A percentile compares a stretch with the other conserved stretches of the same genome.
Evolutionary conservation across 1,284 basidiomycete genomes (phyloP).

Genomic region (Irpex rosettiformis): DNA sequence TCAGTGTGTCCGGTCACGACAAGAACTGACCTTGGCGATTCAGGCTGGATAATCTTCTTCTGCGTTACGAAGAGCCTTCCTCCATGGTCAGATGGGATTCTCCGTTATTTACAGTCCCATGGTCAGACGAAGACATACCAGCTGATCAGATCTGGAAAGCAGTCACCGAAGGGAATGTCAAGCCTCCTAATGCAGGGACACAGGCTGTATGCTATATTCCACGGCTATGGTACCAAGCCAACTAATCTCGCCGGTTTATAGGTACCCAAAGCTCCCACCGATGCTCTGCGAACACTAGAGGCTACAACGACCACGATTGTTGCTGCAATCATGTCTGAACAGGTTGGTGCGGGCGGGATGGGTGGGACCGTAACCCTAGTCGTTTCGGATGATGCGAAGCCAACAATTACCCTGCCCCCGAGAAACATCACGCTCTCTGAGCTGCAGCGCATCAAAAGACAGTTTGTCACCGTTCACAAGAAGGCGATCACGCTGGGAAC

Average conservation of each 20-base stretch:
- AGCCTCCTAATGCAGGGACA: constrained; percentile 87
- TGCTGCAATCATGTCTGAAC: constrained; percentile 62
- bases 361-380: constrained; percentile 57
- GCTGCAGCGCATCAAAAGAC: constrained; percentile 82
- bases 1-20: not conserved
- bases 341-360: constrained; percentile 38
- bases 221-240: not conserved
- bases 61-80: constrained; percentile 93
- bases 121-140: constrained; percentile 71
- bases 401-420: constrained; percentile 54
- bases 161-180: constrained; percentile 74
- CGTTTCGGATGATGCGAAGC: constrained; percentile 37
- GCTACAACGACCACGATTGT: constrained; percentile 66
- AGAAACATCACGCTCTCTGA: constrained; percentile 78
- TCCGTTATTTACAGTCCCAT: constrained; percentile 83
- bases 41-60: constrained; percentile 86
- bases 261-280: constrained; percentile 75
- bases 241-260: constrained; percentile 28
- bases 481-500: constrained; percentile 84
- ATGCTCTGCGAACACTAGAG: constrained; percentile 79
- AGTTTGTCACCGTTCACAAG: constrained; percentile 84
- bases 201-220: constrained; percentile 56
- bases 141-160: constrained; percentile 78
- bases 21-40: not conserved
- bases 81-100: constrained; percentile 98